A percentile compares a stretch with the other conserved stretches of the same genome.
Conservation (phyloP, 257 asterid genomes). For the Solanum virginianum region DNA sequence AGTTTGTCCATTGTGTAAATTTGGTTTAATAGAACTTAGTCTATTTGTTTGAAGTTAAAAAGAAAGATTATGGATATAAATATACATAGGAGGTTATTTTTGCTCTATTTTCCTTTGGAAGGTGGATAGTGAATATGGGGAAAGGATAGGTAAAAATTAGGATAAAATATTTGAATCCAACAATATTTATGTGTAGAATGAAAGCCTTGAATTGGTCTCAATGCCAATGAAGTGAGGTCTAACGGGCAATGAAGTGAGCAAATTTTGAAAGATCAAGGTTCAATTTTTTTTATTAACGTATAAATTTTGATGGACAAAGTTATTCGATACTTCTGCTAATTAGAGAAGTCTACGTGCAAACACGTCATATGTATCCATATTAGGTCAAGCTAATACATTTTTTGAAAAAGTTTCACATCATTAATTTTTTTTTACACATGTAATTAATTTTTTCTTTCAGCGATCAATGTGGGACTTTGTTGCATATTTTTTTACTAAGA, state of each 20-base stretch:
- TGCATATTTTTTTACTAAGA: neutral
- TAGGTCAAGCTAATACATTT: neutral
- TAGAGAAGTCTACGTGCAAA: neutral
- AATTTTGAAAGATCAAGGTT: neutral
- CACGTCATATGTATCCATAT: neutral
- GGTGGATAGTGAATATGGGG: neutral
- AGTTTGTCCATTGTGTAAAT: conserved; percentile 28
- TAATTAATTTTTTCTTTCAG: neutral
- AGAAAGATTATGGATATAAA: neutral
- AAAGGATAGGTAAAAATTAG: neutral
- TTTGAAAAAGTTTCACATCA: neutral
- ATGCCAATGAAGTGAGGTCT: neutral
- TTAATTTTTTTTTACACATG: neutral
- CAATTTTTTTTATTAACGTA: neutral
- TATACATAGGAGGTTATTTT: neutral
- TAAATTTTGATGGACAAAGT: neutral
- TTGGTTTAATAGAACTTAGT: neutral
- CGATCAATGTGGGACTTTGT: neutral
- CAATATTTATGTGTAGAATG: neutral
- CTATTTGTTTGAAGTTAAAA: neutral
- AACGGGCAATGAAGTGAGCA: neutral
- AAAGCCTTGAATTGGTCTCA: neutral
- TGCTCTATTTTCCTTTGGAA: neutral
- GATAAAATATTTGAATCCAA: neutral
- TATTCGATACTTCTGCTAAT: neutral